Percentiles rank a stretch among this genome's conserved stretches.
These are phyloP conservation scores for Beauveria medogensis DNA, from an alignment of 2,329 filamentous ascomycete genomes.

Conservation along the genomic window DNA sequence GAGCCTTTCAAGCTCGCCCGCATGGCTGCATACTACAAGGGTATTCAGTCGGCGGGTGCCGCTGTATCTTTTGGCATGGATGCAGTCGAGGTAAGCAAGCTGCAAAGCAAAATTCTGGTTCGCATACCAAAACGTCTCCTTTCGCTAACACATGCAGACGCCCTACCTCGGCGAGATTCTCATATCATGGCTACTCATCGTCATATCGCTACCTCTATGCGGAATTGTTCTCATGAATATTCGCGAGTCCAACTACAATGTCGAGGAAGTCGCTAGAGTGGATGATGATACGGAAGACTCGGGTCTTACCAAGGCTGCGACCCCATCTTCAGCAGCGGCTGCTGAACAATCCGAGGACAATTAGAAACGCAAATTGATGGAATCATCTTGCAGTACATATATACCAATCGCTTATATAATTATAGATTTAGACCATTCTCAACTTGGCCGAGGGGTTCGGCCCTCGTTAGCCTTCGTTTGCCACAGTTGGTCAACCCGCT, in stretches of 20 bases:
- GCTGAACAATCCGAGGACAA: neutral
- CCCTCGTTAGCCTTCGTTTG: too few relatives aligned
- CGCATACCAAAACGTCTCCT: neutral
- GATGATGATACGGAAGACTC: constrained; percentile 12
- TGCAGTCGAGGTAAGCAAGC: constrained; percentile 19
- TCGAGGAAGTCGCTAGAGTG: constrained; percentile 15
- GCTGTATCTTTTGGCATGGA: constrained; percentile 39
- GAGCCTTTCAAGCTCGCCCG: constrained; percentile 66
- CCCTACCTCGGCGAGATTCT: constrained; percentile 19
- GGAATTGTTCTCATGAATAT: constrained; percentile 15
- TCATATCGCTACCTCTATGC: constrained; percentile 18
- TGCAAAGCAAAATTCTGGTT: neutral
- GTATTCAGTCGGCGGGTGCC: constrained; percentile 67
- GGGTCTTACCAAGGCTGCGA: neutral
- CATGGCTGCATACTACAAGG: constrained; percentile 74
- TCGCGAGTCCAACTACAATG: constrained; percentile 19
- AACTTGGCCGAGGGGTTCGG: too few relatives aligned
- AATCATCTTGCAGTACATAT: neutral
- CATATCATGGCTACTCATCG: constrained; percentile 18
- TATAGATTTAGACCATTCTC: neutral
- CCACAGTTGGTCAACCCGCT: too few relatives aligned
- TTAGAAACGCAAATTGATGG: neutral
- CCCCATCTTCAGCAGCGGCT: neutral
- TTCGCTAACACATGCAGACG: constrained; percentile 13
- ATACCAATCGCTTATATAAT: neutral